A percentile compares a stretch with the other conserved stretches of the same genome.
Evolutionary conservation across 106 monocot genomes (phyloP).

Genomic region (Platanthera guangdongensis): DNA sequence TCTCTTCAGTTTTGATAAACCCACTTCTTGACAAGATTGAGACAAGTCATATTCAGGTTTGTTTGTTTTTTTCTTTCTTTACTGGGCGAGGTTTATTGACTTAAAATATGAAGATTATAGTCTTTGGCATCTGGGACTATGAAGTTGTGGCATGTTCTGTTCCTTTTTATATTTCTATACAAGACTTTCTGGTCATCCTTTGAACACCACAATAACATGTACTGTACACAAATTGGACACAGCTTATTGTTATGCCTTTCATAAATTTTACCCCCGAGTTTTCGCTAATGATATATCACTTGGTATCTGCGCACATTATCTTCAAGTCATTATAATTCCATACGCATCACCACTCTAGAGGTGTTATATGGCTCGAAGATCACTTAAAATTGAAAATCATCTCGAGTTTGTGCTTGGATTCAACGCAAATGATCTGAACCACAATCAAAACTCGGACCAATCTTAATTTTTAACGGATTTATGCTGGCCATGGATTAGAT

Average conservation of each 20-base stretch:
- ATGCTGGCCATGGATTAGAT: no score
- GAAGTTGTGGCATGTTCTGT: not conserved
- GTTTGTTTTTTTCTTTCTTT: not conserved
- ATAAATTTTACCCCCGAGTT: no score
- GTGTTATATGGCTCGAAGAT: no score
- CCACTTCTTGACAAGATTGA: constrained; percentile 87
- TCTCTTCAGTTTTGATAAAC: constrained; percentile 64
- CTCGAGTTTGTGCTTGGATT: no score
- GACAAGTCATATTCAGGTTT: constrained; percentile 79
- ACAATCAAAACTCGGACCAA: no score
- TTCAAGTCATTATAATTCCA: not conserved
- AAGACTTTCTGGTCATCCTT: not conserved
- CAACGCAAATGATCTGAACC: no score
- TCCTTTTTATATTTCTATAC: not conserved
- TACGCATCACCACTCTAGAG: not conserved
- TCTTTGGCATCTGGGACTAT: not conserved
- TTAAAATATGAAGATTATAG: not conserved
- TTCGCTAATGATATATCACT: not conserved
- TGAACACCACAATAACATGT: not conserved
- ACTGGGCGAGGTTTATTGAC: not conserved
- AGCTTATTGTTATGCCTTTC: not conserved
- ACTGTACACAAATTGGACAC: not conserved
- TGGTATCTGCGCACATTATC: not conserved
- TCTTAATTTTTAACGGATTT: no score
- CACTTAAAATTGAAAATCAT: no score